Evolutionary conservation across 1,284 basidiomycete genomes (phyloP), one percentile per base, ranked within the genome.

Genomic region (Malassezia equina): DNA sequence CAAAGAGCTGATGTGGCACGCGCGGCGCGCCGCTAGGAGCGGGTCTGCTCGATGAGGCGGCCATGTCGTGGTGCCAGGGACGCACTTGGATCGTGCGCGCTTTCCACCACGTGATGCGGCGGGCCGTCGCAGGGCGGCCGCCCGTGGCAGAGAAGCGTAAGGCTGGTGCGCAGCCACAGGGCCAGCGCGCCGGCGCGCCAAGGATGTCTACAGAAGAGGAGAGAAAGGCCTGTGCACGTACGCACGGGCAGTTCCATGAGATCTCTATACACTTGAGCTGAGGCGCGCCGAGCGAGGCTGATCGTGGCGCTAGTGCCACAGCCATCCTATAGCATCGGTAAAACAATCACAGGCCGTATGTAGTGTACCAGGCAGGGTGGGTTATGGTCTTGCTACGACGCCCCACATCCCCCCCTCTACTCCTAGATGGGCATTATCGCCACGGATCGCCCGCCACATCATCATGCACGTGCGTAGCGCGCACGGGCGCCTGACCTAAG

Each of bases 1-100:
- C 51, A 31, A 52, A 52, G 12, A 52, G 25, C 1, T 25, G 50
- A 15, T 52, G 36, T 19, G 36, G 36, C 11, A 21, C 36, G 19
- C 36, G 36, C 29, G 29, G 29, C 36, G 19, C 36, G 36, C 36
- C 19, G 19, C 36, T 19, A 5, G 19, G 2, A 19, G 36, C 36
- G 9, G 36, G 36, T 15, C 36, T 4, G 15, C 36, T 21, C 36
- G 32, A 13, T 13, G 8, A 9, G 11, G 17, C 19, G n/a, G 36
- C 36, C 36, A 39, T 39, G 32, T 33, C 19, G 36, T 39, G 36
- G 36, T 39, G 36, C 3, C 17, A 9, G 36, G 36, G 7, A 7
- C 32, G 34, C n/a, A 11, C 15, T 8, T 11, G 7, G 36, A 21
- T 21, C 36, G 36, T 39, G 36, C 36, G 36, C 36, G 9, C 19